Conservation (phyloP, 305 asterid genomes). For the Fraxinus xanthoxyloides region DNA sequence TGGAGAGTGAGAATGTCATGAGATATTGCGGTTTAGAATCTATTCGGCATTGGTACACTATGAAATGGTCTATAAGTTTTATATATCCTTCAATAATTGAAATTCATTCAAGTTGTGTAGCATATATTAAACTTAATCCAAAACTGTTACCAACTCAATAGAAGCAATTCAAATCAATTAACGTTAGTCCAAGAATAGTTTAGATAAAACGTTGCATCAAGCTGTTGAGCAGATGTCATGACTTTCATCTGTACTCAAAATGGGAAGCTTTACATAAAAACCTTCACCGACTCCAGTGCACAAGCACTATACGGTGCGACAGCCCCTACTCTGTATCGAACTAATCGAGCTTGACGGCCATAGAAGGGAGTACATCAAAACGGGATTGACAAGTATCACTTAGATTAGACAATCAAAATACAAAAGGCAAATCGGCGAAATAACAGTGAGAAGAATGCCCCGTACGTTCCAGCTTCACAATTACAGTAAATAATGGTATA, state of each 20-base stretch:
- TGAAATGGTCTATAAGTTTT: neutral
- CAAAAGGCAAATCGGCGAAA: neutral
- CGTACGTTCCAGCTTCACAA: neutral
- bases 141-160: neutral
- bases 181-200: neutral
- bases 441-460: neutral
- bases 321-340: neutral
- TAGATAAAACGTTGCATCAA: neutral
- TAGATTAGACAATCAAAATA: neutral
- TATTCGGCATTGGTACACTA: neutral
- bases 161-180: neutral
- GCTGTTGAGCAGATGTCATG: neutral
- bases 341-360: neutral
- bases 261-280: neutral
- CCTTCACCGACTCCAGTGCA: neutral
- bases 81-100: neutral
- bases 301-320: neutral
- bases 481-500: neutral
- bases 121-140: neutral
- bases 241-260: neutral
- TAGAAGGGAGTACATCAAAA: neutral
- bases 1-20: neutral
- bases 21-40: neutral
- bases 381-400: neutral
- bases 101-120: neutral